Evolutionary conservation across 768 basidiomycete genomes (phyloP).

Genomic region (Kockovaella imperatae): DNA sequence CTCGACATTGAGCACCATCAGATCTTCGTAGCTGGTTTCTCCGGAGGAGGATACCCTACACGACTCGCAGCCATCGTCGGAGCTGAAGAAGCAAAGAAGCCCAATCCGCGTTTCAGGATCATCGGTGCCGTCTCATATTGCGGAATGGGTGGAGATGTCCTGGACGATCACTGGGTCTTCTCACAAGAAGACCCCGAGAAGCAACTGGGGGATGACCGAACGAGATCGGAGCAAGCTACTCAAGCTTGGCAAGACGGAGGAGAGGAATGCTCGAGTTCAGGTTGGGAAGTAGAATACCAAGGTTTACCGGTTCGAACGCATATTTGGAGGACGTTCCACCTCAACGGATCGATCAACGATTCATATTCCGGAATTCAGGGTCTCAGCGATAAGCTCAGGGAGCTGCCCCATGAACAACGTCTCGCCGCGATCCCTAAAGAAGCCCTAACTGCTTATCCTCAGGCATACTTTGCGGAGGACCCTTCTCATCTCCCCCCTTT

Average conservation of each 20-base stretch:
- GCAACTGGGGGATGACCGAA: neutral
- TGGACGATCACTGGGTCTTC: conserved; percentile 7
- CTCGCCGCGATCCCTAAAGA: neutral
- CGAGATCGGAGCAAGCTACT: neutral
- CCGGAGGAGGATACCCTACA: conserved; percentile 6
- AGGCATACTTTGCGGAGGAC: conserved; percentile 1
- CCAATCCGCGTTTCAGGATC: neutral
- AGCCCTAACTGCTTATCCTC: neutral
- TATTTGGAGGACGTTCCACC: neutral
- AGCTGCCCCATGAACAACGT: conserved; percentile 1
- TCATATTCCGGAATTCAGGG: neutral
- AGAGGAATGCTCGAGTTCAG: neutral
- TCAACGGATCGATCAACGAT: conserved; percentile 2
- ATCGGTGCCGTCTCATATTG: neutral
- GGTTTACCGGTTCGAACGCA: neutral
- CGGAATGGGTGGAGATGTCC: conserved; percentile 9
- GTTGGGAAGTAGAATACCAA: neutral
- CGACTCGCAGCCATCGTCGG: conserved; percentile 4
- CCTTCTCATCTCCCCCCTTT: neutral
- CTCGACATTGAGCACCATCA: neutral
- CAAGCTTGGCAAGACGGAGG: neutral
- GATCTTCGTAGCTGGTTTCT: conserved; percentile 6
- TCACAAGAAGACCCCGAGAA: neutral
- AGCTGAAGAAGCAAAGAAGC: neutral
- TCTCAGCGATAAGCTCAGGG: neutral